A percentile compares a stretch with the other conserved stretches of the same genome.
These are phyloP conservation scores for Aaosphaeria arxii DNA, from an alignment of 2,329 filamentous ascomycete genomes.

Conservation along the genomic window DNA sequence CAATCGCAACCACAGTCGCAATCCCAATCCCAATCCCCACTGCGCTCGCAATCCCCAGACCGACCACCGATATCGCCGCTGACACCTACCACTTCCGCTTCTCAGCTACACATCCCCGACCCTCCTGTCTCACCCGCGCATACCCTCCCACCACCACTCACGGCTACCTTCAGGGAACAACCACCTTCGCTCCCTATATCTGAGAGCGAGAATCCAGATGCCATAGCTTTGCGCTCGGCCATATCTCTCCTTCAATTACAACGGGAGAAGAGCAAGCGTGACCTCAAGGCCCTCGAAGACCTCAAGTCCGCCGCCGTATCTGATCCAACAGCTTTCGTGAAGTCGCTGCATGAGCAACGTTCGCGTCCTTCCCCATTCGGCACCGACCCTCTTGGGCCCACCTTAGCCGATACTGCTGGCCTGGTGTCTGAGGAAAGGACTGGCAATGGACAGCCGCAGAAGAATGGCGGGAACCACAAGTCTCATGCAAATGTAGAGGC, in stretches of 20 bases:
- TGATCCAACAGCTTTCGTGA: slow-evolving; percentile 69
- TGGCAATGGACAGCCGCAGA: slow-evolving; percentile 17
- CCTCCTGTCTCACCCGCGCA: slow-evolving; percentile 21
- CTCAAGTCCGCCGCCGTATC: slow-evolving; percentile 69
- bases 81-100: slow-evolving; percentile 33
- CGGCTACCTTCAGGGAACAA: slow-evolving; percentile 38
- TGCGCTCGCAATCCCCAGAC: slow-evolving; percentile 29
- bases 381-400: slow-evolving; percentile 35
- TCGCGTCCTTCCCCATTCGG: slow-evolving; percentile 26
- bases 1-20: not conserved
- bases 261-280: slow-evolving; percentile 70
- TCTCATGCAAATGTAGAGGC: slow-evolving; percentile 4
- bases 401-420: slow-evolving; percentile 30
- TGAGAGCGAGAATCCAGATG: slow-evolving; percentile 69
- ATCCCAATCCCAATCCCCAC: slow-evolving; percentile 8
- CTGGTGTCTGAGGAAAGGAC: slow-evolving; percentile 9
- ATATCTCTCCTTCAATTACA: slow-evolving; percentile 87
- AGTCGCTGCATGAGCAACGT: slow-evolving; percentile 63
- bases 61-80: slow-evolving; percentile 40
- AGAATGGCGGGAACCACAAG: slow-evolving; percentile 23
- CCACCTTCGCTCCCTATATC: slow-evolving; percentile 46
- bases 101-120: slow-evolving; percentile 32
- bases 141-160: slow-evolving; percentile 21
- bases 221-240: slow-evolving; percentile 78
- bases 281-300: slow-evolving; percentile 67